Base-by-base conservation (phyloP, 495 filamentous ascomycete genomes). In the Penicillium dipodomyicola region DNA sequence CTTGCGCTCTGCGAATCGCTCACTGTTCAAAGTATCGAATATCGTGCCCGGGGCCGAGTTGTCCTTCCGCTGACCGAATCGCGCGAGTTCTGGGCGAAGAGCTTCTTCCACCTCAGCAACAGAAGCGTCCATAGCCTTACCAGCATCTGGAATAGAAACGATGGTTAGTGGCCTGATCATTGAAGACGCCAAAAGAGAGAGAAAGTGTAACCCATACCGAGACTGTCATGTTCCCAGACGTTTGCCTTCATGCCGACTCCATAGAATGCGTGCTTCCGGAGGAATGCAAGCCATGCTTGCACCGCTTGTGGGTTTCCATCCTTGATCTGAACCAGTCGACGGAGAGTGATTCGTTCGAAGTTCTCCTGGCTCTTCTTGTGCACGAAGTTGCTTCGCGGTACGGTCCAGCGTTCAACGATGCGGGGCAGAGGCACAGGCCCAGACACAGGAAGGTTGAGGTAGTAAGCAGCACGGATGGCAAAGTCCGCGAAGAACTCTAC, bases 171-270 rank as follows among this genome's bases (percentile, higher is more conserved):
- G 33, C 6, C 32, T 15, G 49, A 27, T 40, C 10, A 39, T 15
- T 17, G 8, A 41, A 50, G 11, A 30, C 44, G 5, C 11, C 41
- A 30, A 17, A 27, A 19, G 20, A 20, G 20, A 20, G 20, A 39
- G 11, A 5, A 22, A 14, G 4, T 22, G 56, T 27, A 29, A 52
- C 50, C 30, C 66, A 52, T 73, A 82, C 90, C 87, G 30, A 96
- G 67, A 55, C 81, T 82, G 62, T 88, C 84, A 76, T 88, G 88
- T 66, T 93, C 88, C 87, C 88, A 98, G 45, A 97, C 81, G 67
- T 98, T 97, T 23, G 95, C 93, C 80, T 98, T 98, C 92, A 98
- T 96, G 65, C 94, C 94, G 25, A 97, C 86, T 9, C 95, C 94
- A 67, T 95, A 89, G 68, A 93, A 96, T 14, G 88, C 85, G 67